Evolutionary conservation across 2,329 filamentous ascomycete genomes (phyloP).

Genomic region (Aaosphaeria arxii): DNA sequence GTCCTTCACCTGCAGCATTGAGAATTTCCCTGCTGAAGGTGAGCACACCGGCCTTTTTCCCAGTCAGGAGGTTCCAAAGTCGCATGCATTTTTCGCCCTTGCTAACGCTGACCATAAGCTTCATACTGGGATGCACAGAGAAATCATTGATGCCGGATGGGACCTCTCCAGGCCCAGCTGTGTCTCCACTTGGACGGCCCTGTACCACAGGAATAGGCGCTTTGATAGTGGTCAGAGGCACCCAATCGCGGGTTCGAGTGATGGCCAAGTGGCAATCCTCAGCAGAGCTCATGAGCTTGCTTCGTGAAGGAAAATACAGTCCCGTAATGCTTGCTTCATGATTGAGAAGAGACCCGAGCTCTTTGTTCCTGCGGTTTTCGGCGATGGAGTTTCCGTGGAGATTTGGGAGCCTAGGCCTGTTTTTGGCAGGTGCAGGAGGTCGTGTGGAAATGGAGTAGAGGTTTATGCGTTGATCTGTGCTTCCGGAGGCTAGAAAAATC

Average conservation of each 20-base stretch:
- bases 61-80: constrained; percentile 94
- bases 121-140: constrained; percentile 92
- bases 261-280: constrained; percentile 93
- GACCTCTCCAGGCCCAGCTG: constrained; percentile 73
- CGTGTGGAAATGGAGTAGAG: constrained; percentile 77
- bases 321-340: constrained; percentile 79
- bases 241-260: constrained; percentile 85
- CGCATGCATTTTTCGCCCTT: constrained; percentile 89
- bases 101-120: constrained; percentile 90
- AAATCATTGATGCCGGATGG: constrained; percentile 93
- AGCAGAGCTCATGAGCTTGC: constrained; percentile 81
- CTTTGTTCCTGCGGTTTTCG: constrained; percentile 83
- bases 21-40: constrained; percentile 77
- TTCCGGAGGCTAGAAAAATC: constrained; percentile 84
- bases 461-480: constrained; percentile 92
- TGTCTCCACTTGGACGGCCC: constrained; percentile 85
- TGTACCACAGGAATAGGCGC: constrained; percentile 77
- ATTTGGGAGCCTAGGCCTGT: constrained; percentile 60
- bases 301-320: constrained; percentile 77
- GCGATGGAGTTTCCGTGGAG: constrained; percentile 71
- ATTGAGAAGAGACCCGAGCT: constrained; percentile 82
- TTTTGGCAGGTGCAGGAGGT: constrained; percentile 54
- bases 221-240: constrained; percentile 81
- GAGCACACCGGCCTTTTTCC: constrained; percentile 89
- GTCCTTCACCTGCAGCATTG: constrained; percentile 70